phyloP scores from a whole-genome alignment of 352 stramenopile species.

The Pilasporangium apinafurcum region DNA sequence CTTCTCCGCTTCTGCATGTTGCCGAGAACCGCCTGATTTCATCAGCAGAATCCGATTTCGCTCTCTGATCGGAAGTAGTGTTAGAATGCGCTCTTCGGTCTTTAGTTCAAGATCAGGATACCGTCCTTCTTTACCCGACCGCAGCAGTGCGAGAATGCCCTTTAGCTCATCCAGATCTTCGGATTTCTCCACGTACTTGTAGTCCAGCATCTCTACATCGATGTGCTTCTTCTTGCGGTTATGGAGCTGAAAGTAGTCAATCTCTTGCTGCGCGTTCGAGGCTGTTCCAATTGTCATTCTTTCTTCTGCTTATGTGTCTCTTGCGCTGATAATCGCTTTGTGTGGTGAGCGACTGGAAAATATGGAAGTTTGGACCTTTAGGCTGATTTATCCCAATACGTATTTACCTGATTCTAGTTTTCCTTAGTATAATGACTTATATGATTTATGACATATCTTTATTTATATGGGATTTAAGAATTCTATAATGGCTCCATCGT shows the following conservation, averaged over 20 bases:
- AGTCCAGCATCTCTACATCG: constrained; percentile 90
- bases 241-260: constrained; percentile 77
- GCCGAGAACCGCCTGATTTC: constrained; percentile 32
- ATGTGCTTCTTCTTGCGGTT: constrained; percentile 63
- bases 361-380: no score
- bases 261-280: constrained; percentile 11
- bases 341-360: no score
- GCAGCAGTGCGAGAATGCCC: constrained; percentile 77
- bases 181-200: constrained; percentile 85
- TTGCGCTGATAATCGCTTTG: no score
- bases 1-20: constrained; percentile 54
- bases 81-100: constrained; percentile 76
- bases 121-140: constrained; percentile 84
- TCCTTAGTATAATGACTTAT: no score
- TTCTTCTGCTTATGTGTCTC: no score
- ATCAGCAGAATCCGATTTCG: constrained; percentile 67
- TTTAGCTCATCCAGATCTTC: constrained; percentile 80
- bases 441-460: no score
- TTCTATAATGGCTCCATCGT: no score
- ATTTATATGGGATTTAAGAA: no score
- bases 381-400: no score
- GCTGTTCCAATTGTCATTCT: constrained; percentile 2
- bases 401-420: no score
- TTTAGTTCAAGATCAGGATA: constrained; percentile 85
- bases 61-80: constrained; percentile 73